Evolutionary conservation across 441 rosid species (phyloP), one percentile per base, ranked within the genome.

Genomic region (Kokia cookei): DNA sequence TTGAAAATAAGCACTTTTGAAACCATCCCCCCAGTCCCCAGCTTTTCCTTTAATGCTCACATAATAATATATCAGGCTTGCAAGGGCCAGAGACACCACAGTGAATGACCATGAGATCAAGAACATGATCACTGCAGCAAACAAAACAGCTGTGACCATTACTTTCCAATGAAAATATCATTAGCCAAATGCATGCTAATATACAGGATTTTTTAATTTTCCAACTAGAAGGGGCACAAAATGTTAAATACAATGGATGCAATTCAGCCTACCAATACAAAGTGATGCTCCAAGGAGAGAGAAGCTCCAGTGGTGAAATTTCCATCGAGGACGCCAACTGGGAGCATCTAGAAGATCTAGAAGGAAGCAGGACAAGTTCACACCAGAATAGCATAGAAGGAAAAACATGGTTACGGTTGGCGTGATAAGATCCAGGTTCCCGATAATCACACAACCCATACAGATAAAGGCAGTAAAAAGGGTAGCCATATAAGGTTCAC

Each of bases 241-340:
- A 11, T 15, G 26, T 48, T 29, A 57, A 66, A 48, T 27, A 63
- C 45, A 70, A 45, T 6, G 32, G 57, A 37, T 14, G 27, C 29
- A 29, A 75, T 66, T 72, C 68, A 45, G 50, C 89, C 70, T 84
- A 96, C 99, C 97, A 51, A 96, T 85, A 82, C 97, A 93, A 55
- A 92, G 90, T 70, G 90, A 82, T 62, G 99, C 98, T 78, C 99
- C 98, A 47, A 96, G 91, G 79, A 96, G 89, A 55, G 99, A 96
- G 69, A 93, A 88, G 85, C 97, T 91, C 99, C 99, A 96, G 57
- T 93, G 99, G 86, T 93, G 99, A 84, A 93, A 90, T 79, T 96
- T 93, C 98, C 99, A 96, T 79, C 99, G 86, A 65, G 99, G 99
- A 75, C 97, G 97, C 99, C 99, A 96, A 84, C 99, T 96, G 71